Percentiles rank a stretch among this genome's conserved stretches.
These are phyloP conservation scores for Leishmania lainsoni DNA, from an alignment of 208 protist species.

Conservation along the genomic window DNA sequence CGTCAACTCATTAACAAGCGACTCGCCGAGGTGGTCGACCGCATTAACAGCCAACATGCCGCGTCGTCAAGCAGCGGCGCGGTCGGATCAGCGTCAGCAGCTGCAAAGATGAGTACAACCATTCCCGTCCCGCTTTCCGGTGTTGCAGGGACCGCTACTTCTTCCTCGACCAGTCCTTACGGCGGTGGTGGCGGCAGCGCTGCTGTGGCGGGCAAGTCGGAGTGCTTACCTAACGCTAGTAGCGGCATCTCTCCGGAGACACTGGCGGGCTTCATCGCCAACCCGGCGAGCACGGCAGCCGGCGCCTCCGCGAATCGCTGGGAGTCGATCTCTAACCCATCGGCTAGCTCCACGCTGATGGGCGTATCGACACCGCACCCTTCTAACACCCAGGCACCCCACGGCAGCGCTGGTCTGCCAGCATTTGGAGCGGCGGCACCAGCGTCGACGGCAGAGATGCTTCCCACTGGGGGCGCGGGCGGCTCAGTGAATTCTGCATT, in stretches of 20 bases:
- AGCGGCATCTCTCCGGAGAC: neutral
- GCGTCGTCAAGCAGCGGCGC: neutral
- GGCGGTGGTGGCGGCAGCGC: neutral
- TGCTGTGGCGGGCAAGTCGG: constrained; percentile 1
- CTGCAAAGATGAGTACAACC: neutral
- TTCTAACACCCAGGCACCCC: neutral
- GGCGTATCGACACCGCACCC: neutral
- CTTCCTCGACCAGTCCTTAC: neutral
- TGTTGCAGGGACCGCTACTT: neutral
- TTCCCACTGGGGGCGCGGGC: neutral
- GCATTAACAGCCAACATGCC: constrained; percentile 12
- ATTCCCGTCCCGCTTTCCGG: neutral
- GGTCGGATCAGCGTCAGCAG: neutral
- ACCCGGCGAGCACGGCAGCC: neutral
- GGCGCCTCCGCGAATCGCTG: neutral
- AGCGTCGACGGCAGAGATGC: neutral
- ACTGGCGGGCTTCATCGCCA: neutral
- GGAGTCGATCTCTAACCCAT: constrained; percentile 3
- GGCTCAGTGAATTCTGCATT: neutral
- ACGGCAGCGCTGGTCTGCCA: constrained; percentile 2
- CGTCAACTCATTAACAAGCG: constrained; percentile 61
- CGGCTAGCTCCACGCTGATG: neutral
- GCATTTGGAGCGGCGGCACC: neutral
- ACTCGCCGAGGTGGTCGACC: constrained; percentile 31
- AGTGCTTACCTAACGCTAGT: neutral